Evolutionary conservation across 257 asterid genomes (phyloP), one percentile per base, ranked within the genome.

Genomic region (Solanum pimpinellifolium): DNA sequence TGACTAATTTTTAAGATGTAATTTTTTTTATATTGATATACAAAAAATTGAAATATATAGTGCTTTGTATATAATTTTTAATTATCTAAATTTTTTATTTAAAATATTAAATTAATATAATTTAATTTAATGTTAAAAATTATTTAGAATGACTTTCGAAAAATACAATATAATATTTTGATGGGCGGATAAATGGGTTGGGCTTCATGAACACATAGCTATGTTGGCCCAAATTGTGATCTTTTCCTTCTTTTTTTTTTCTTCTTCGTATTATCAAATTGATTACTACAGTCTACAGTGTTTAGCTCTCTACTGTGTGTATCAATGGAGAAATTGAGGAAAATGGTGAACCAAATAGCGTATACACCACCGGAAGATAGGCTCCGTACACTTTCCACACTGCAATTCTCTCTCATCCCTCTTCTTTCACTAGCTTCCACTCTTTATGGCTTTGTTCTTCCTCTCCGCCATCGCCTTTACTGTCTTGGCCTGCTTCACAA

Each of bases 401-500:
- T 88, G 10, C 95, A 93, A 10, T 93, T 94, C 90, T 94, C 96
- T 89, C 92, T 97, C 46, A 87, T 93, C 77, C 99, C 99, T 15
- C 85, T 93, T 86, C 98, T 97, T 59, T 95, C 93, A 65, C 44
- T 93, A 33, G 92, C 94, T 86, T 94, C 99, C 69, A 87, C 95
- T 81, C 88, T 93, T 89, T 97, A 94, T 90, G 78, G 92, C 65
- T 23, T 90, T 33, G 92, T 93, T 83, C 35, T 90, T 86, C 91
- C 88, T 89, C 74, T 94, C 90, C 99, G 99, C 90, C 94, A 37
- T 89, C 93, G 90, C 20, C 92, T 94, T 87, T 93, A 92, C 93
- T 90, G 83, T 83, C 80, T 91, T 85, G 87, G 88, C 31, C 13
- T 95, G 88, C 90, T 96, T 82, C 89, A 85, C 62, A 46, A 69